Percentiles rank a stretch among this genome's conserved stretches.
These are phyloP conservation scores for Cladorrhinum sp. DNA, from an alignment of 2,329 filamentous ascomycete genomes.

Conservation along the genomic window DNA sequence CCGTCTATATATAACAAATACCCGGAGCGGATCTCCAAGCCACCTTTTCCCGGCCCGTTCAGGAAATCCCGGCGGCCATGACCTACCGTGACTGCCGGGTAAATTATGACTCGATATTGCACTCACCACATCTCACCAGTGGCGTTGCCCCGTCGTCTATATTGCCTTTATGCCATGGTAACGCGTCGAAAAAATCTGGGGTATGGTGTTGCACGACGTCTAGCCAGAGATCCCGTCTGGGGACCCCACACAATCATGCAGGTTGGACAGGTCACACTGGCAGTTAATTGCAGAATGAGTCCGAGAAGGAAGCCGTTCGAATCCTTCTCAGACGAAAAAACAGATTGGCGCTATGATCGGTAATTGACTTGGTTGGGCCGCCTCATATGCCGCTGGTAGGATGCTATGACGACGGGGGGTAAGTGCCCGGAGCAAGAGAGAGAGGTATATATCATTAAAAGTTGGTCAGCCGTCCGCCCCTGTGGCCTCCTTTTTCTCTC, in stretches of 20 bases:
- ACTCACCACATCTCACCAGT: constrained; percentile 1
- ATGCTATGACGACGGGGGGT: constrained; percentile 7
- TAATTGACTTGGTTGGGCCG: constrained; percentile 9
- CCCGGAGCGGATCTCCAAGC: constrained; percentile 18
- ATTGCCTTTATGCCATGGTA: constrained; percentile 3
- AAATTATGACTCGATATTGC: constrained; percentile 24
- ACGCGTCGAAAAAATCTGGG: constrained; percentile 20
- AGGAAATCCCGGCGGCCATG: constrained; percentile 15
- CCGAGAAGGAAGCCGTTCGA: constrained; percentile 7
- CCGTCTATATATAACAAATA: constrained; percentile 15
- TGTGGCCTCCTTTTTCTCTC: not conserved
- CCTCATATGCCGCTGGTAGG: not conserved
- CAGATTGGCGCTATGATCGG: constrained; percentile 3
- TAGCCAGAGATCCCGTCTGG: constrained; percentile 7
- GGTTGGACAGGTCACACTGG: constrained; percentile 16
- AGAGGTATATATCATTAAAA: constrained; percentile 14
- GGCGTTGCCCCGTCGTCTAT: constrained; percentile 10
- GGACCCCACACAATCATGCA: constrained; percentile 11
- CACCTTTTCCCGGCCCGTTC: constrained; percentile 8
- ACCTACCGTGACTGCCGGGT: constrained; percentile 19
- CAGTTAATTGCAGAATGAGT: constrained; percentile 7
- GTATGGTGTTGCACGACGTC: constrained; percentile 18
- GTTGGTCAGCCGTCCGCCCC: not conserved
- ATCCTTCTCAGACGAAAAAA: not conserved
- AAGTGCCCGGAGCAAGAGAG: not conserved